Conservation (phyloP, 2,329 filamentous ascomycete species). For the Penicillium corylophilum region DNA sequence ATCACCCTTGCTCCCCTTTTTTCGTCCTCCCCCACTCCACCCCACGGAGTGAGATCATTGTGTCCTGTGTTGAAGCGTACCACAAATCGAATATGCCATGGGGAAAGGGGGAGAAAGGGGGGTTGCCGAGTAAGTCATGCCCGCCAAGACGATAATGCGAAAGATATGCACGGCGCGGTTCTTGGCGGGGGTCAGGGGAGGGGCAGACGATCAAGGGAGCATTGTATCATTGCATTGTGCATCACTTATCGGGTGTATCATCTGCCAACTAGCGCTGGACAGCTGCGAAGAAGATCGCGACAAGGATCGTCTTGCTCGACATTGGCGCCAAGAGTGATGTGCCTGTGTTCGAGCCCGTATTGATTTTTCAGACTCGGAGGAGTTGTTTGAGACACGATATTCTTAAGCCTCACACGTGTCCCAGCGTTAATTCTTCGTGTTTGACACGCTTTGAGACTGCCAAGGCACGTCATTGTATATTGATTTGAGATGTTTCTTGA, state of each 20-base stretch:
- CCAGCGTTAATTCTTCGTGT: background rate
- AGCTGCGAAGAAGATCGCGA: conserved; percentile 16
- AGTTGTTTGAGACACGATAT: background rate
- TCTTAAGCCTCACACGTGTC: background rate
- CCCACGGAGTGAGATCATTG: conserved; percentile 5
- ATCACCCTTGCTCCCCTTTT: conserved; percentile 10
- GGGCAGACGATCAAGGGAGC: conserved; percentile 14
- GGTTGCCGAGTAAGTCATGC: conserved; percentile 7
- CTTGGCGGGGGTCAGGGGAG: conserved; percentile 11
- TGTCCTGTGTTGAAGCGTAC: background rate
- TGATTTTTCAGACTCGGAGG: background rate
- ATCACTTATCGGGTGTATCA: background rate
- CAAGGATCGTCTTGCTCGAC: conserved; percentile 3
- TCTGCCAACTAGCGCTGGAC: background rate
- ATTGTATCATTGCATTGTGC: background rate
- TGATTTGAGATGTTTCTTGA: background rate
- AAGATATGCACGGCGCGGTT: conserved; percentile 3
- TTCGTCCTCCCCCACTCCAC: conserved; percentile 9
- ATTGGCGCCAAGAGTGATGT: conserved; percentile 14
- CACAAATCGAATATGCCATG: background rate
- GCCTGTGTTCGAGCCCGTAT: background rate
- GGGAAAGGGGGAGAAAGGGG: conserved; percentile 9
- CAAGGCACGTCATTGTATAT: background rate
- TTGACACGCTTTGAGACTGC: background rate
- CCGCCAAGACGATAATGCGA: conserved; percentile 29